Conservation (phyloP, 768 basidiomycete species). For the Pholiota molesta region DNA sequence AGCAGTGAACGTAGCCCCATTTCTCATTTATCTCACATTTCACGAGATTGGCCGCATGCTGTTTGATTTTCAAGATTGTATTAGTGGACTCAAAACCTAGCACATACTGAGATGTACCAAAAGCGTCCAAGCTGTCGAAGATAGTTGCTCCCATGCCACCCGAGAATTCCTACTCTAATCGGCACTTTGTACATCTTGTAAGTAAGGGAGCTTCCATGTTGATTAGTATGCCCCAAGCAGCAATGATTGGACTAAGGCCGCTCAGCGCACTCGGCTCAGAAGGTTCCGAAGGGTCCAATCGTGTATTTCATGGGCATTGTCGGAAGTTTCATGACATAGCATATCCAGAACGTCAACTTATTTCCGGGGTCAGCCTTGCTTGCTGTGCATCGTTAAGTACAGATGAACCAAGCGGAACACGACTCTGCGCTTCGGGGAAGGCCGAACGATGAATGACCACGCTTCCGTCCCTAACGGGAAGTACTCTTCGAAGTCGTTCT, state of each 20-base stretch:
- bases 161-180: constrained; percentile 6
- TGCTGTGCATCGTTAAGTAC: background rate
- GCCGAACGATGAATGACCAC: constrained; percentile 7
- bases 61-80: background rate
- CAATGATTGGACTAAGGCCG: background rate
- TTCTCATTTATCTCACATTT: background rate
- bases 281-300: background rate
- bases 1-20: background rate
- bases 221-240: background rate
- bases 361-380: background rate
- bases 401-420: background rate
- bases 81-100: background rate
- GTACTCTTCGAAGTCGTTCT: background rate
- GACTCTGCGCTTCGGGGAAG: background rate
- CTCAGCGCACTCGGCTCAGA: background rate
- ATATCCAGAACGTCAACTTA: background rate
- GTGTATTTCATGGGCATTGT: background rate
- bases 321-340: background rate
- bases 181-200: background rate
- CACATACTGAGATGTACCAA: background rate
- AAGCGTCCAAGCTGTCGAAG: background rate
- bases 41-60: background rate
- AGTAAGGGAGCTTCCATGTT: constrained; percentile 1
- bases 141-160: constrained; percentile 8
- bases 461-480: constrained; percentile 12